Conservation (phyloP, 345 rosid species). For the Rhizophora mangle region DNA sequence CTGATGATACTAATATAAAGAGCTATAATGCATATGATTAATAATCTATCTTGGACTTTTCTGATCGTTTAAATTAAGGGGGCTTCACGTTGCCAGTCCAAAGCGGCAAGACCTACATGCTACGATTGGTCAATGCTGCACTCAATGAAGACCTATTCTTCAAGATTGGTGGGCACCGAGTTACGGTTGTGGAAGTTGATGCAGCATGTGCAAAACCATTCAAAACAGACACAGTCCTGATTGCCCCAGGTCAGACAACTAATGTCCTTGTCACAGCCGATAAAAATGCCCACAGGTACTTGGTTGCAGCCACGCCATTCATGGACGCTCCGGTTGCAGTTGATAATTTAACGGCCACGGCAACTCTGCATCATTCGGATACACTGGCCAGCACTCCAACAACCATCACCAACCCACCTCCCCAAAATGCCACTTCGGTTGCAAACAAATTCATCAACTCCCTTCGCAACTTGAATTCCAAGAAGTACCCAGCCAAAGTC, state of each 20-base stretch:
- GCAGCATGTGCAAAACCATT: slow-evolving; percentile 59
- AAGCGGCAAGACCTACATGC: slow-evolving; percentile 48
- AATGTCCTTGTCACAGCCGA: slow-evolving; percentile 55
- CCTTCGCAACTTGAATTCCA: slow-evolving; percentile 58
- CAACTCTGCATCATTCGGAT: slow-evolving; percentile 51
- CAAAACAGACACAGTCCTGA: slow-evolving; percentile 40
- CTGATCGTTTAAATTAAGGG: slow-evolving; percentile 19
- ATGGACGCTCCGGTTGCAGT: slow-evolving; percentile 50
- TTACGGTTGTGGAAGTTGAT: slow-evolving; percentile 64
- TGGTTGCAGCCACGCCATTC: slow-evolving; percentile 58
- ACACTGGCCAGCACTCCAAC: slow-evolving; percentile 29
- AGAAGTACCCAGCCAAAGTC: slow-evolving; percentile 55
- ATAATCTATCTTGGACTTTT: too few relatives aligned
- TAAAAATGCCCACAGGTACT: slow-evolving; percentile 50
- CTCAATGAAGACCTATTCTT: slow-evolving; percentile 69
- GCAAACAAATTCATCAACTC: slow-evolving; percentile 45
- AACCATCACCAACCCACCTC: slow-evolving; percentile 41
- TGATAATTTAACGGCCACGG: slow-evolving; percentile 54
- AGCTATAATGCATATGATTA: too few relatives aligned
- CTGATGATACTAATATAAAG: too few relatives aligned
- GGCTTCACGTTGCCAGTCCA: slow-evolving; percentile 43
- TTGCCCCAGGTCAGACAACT: slow-evolving; percentile 69
- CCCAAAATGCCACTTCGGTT: slow-evolving; percentile 51
- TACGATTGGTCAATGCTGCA: slow-evolving; percentile 63
- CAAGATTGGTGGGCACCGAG: slow-evolving; percentile 51